Base-by-base conservation (phyloP, 2,329 filamentous ascomycete species). In the Dactylellina drechsleri region DNA sequence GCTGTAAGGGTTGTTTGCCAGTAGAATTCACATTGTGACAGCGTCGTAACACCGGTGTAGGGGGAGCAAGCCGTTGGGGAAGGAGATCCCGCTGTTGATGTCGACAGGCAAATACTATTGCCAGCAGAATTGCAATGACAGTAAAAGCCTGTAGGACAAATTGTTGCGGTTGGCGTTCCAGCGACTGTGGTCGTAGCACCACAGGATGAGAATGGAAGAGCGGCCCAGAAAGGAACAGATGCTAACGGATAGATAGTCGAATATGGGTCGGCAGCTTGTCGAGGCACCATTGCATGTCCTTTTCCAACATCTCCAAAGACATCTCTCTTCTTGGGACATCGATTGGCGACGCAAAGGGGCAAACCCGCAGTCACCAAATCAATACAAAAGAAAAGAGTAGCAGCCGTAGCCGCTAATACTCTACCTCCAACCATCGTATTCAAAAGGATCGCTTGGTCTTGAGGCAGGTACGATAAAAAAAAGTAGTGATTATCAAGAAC, bases 291-390 rank as follows among this genome's bases (percentile, higher is more conserved):
- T 2, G 61, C 50, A 45, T 52, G n/a, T 7, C 26, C 26, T 40
- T 68, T 64, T 53, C 60, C 64, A 41, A 68, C 41, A 40, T 75
- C 71, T 58, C 71, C 71, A 56, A 75, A 75, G 15, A 68, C 2
- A 8, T 64, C 71, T 75, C 71, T 64, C 64, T 75, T 75, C 58
- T 75, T 75, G 5, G 57, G 57, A 54, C 71, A 75, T 60, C 71
- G 57, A 40, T 75, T 75, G 18, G 71, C 71, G 57, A 75, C 64
- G 41, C 71, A 75, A 18, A 75, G 71, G 20, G 71, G 71, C 2
- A 67, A 58, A 49, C 71, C 71, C 28, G 47, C 64, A 40, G 50
- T 43, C 3, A 41, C 64, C 23, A 54, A 4, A 3, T 68, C 71
- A 45, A 65, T 16, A 28, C 31, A 64, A 31, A 75, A 40, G 43